A percentile compares a stretch with the other conserved stretches of the same genome.
Evolutionary conservation across 768 basidiomycete species (phyloP).

Genomic region (Dentipellis sp.): DNA sequence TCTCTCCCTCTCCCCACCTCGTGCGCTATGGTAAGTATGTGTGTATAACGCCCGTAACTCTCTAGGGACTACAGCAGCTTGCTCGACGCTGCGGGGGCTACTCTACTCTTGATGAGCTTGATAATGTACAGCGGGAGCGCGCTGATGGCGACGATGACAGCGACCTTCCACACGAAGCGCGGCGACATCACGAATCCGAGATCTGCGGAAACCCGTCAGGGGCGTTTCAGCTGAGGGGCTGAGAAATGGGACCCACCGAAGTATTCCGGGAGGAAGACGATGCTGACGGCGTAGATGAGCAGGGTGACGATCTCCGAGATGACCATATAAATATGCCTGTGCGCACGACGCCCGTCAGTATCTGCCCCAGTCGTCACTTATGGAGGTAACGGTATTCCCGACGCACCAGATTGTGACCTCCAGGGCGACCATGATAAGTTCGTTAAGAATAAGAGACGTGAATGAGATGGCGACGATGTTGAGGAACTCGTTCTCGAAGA

Average conservation of each 20-base stretch:
- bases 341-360: not conserved
- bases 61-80: constrained; percentile 55
- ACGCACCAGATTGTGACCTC: constrained; percentile 92
- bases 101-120: constrained; percentile 75
- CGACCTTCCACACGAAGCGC: constrained; percentile 90
- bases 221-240: constrained; percentile 4
- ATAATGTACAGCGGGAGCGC: constrained; percentile 87
- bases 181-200: constrained; percentile 84
- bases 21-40: too few relatives aligned
- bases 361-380: not conserved
- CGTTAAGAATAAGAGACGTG: constrained; percentile 90
- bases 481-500: constrained; percentile 95
- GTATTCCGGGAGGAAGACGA: constrained; percentile 91
- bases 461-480: constrained; percentile 99
- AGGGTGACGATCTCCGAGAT: constrained; percentile 85
- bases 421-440: constrained; percentile 97
- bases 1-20: too few relatives aligned
- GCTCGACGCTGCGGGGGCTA: constrained; percentile 90
- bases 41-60: too few relatives aligned
- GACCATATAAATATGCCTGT: constrained; percentile 93
- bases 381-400: too few relatives aligned
- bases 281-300: constrained; percentile 81
- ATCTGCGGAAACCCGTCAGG: constrained; percentile 38
- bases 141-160: constrained; percentile 90
- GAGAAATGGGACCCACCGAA: constrained; percentile 58